phyloP scores from a whole-genome alignment of 2,329 filamentous ascomycete species.

The Myotisia sp. region DNA sequence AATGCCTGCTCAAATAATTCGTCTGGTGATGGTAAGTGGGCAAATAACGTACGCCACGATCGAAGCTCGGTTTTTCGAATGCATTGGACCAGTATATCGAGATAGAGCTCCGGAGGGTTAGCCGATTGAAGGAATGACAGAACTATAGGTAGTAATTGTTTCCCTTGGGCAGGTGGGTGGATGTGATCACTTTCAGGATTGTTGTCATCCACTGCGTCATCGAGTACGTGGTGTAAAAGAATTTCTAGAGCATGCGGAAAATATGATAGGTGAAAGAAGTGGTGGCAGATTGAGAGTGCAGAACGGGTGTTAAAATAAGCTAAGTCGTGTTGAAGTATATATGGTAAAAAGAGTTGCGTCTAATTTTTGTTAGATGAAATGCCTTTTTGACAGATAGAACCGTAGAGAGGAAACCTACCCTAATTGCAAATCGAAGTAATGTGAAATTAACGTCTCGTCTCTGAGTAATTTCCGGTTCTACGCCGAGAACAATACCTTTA shows the following conservation, averaged over 20 bases:
- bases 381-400: constrained; percentile 1
- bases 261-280: constrained; percentile 77
- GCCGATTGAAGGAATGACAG: constrained; percentile 54
- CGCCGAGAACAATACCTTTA: constrained; percentile 78
- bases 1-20: constrained; percentile 89
- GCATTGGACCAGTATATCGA: constrained; percentile 92
- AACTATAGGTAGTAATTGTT: constrained; percentile 34
- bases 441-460: constrained; percentile 83
- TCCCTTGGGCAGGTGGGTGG: constrained; percentile 8
- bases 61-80: constrained; percentile 92
- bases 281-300: constrained; percentile 66
- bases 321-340: constrained; percentile 68
- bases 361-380: constrained; percentile 22
- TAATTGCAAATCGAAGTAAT: constrained; percentile 59
- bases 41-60: constrained; percentile 88
- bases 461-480: constrained; percentile 88
- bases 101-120: constrained; percentile 56
- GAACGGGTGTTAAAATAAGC: constrained; percentile 61
- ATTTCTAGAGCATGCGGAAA: constrained; percentile 89
- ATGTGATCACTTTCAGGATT: not conserved
- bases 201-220: constrained; percentile 72
- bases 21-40: constrained; percentile 75
- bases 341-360: constrained; percentile 87
- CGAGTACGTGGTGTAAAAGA: constrained; percentile 78
- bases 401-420: constrained; percentile 45